A percentile compares a stretch with the other conserved stretches of the same genome.
phyloP scores from a whole-genome alignment of 2,329 filamentous ascomycete species.

The Bipolaris sorokiniana region DNA sequence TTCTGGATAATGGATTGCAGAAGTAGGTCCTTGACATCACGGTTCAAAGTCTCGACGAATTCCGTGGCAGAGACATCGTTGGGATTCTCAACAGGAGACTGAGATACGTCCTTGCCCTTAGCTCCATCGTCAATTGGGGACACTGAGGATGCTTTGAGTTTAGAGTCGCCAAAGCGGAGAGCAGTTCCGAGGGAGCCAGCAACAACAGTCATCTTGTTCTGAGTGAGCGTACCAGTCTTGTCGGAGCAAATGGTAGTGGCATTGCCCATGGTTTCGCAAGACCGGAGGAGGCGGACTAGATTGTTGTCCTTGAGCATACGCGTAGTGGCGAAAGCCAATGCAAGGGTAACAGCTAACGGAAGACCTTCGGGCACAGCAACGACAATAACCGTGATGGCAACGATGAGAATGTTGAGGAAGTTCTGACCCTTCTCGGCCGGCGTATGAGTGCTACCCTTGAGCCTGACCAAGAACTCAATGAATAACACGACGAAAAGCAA shows the following conservation, averaged over 20 bases:
- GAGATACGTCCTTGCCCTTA: conserved; percentile 41
- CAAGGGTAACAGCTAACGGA: conserved; percentile 71
- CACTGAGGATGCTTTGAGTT: conserved; percentile 33
- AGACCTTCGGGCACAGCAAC: conserved; percentile 73
- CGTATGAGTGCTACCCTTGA: conserved; percentile 60
- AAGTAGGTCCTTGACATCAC: conserved; percentile 62
- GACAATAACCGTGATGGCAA: conserved; percentile 70
- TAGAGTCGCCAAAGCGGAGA: conserved; percentile 60
- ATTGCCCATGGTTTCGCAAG: conserved; percentile 75
- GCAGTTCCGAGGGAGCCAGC: conserved; percentile 70
- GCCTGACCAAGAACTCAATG: conserved; percentile 79
- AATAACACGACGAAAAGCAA: conserved; percentile 84
- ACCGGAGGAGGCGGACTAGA: conserved; percentile 69
- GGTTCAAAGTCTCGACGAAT: conserved; percentile 60
- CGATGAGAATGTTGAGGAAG: conserved; percentile 68
- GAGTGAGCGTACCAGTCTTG: conserved; percentile 51
- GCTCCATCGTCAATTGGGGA: conserved; percentile 33
- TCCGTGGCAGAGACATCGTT: conserved; percentile 61
- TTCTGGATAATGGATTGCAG: conserved; percentile 61
- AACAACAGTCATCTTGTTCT: conserved; percentile 66
- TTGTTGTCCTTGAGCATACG: conserved; percentile 74
- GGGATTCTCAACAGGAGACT: conserved; percentile 47
- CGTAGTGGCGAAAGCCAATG: conserved; percentile 70
- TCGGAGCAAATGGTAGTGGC: conserved; percentile 79
- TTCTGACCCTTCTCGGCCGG: conserved; percentile 78